These are phyloP conservation scores for Hemisphaericaspora lyxosophila DNA, from an alignment of 1,139 yeast species.

Conservation along the genomic window DNA sequence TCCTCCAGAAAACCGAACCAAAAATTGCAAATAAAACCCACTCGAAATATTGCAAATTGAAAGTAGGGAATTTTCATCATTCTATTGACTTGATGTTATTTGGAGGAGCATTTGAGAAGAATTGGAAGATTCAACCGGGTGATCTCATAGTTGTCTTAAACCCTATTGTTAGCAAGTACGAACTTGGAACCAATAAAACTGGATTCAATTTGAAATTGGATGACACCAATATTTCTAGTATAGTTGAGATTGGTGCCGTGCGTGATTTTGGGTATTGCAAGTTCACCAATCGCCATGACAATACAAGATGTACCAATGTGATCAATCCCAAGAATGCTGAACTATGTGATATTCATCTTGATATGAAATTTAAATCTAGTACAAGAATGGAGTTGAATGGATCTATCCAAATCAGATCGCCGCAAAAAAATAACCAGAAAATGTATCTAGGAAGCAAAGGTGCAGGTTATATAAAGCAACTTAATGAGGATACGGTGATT, in stretches of 20 bases:
- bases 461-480: slow-evolving; percentile 10
- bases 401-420: slow-evolving; percentile 46
- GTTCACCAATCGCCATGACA: slow-evolving; percentile 43
- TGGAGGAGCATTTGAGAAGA: slow-evolving; percentile 65
- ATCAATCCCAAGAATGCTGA: slow-evolving; percentile 53
- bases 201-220: slow-evolving; percentile 65
- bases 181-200: slow-evolving; percentile 5
- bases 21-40: slow-evolving; percentile 32
- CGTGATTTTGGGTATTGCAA: slow-evolving; percentile 69
- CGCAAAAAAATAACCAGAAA: slow-evolving; percentile 26
- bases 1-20: slow-evolving; percentile 56
- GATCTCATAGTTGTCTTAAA: slow-evolving; percentile 73
- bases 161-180: slow-evolving; percentile 51
- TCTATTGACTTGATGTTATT: slow-evolving; percentile 63
- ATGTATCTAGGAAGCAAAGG: slow-evolving; percentile 21
- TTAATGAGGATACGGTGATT: slow-evolving; percentile 28
- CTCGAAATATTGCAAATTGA: slow-evolving; percentile 58
- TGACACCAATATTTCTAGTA: slow-evolving; percentile 43
- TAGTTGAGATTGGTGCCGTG: slow-evolving; percentile 75
- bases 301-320: slow-evolving; percentile 56
- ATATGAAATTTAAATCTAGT: slow-evolving; percentile 52
- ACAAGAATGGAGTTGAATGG: slow-evolving; percentile 77
- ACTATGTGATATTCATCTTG: slow-evolving; percentile 73
- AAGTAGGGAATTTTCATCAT: slow-evolving; percentile 64
- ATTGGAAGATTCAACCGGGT: slow-evolving; percentile 74